Conservation (phyloP, 805 yeast genomes). For the Pichia rugopelliculosa region DNA sequence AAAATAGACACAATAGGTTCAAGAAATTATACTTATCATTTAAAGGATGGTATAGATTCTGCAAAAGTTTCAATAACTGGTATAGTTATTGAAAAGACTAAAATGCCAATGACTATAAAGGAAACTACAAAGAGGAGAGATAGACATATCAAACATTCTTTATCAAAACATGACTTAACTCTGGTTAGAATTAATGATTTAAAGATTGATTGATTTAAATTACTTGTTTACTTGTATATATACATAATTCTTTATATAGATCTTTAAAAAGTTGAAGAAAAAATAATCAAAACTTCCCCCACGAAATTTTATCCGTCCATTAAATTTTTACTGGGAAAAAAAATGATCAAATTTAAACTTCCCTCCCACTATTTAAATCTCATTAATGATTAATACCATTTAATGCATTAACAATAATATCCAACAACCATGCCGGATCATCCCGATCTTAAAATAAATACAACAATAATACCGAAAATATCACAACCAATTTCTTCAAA, state of each 20-base stretch:
- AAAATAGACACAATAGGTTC: slow-evolving; percentile 81
- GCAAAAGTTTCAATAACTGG: slow-evolving; percentile 57
- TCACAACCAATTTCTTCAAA: background rate
- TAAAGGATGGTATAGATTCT: slow-evolving; percentile 43
- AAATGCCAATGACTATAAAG: slow-evolving; percentile 64
- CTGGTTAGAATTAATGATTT: slow-evolving; percentile 71
- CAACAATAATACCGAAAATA: background rate
- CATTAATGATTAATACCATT: too few relatives aligned
- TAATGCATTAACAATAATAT: too few relatives aligned
- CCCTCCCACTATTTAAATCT: too few relatives aligned
- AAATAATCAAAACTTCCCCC: too few relatives aligned
- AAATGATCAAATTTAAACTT: too few relatives aligned
- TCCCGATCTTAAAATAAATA: slow-evolving; percentile 1
- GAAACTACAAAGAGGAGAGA: slow-evolving; percentile 75
- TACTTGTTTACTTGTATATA: background rate
- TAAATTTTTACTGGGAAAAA: too few relatives aligned
- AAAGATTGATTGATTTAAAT: slow-evolving; percentile 33
- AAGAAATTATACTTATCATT: slow-evolving; percentile 65
- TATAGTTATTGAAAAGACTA: slow-evolving; percentile 78
- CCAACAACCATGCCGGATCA: background rate
- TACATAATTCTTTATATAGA: background rate
- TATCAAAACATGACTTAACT: slow-evolving; percentile 66
- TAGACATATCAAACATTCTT: slow-evolving; percentile 62
- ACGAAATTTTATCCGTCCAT: background rate
- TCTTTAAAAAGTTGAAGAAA: too few relatives aligned